Base-by-base conservation (phyloP, 441 rosid genomes). In the Gossypium schwendimanii region DNA sequence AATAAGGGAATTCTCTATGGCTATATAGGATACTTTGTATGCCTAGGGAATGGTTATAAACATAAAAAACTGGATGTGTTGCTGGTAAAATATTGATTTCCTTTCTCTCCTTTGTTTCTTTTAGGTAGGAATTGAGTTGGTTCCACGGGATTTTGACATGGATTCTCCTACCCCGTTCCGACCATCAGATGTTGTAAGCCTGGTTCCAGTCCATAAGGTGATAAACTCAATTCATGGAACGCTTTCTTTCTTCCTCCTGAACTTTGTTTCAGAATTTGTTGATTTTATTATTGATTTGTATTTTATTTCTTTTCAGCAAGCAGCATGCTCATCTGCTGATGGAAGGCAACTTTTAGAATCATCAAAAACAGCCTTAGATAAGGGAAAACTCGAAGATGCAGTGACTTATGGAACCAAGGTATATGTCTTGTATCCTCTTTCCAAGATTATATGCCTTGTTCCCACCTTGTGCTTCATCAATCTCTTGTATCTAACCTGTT, bases 321-420 rank as follows among this genome's bases (percentile, higher is more conserved):
- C 87, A 69, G 85, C 93, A 63, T 89, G 93, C 84, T 87, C 93
- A 41, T 86, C 93, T 77, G 93, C 93, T 15, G 93, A 89, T 80
- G 93, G 93, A 76, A 83, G 93, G 62, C 91, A 87, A 71, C 93
- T 89, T 76, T 81, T 89, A 60, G 93, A 89, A 80, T 89, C 90
- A 52, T 89, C 93, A 71, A 89, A 89, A 84, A 87, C 91, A 63
- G 93, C 93, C 78, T 81, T 89, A 63, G 93, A 89, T 79, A 89
- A 89, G 72, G 93, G 93, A 75, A 89, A 89, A 81, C 93, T 89
- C 71, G 93, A 89, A 87, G 93, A 89, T 81, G 93, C 93, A 59
- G 93, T 89, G 59, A 83, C 88, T 49, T 87, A 83, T 76, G 93
- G 93, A 78, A 84, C 93, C 60, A 89, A 87, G 86, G 91, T 89